phyloP scores from a whole-genome alignment of 805 yeast species.

The Lipomyces yamadae region DNA sequence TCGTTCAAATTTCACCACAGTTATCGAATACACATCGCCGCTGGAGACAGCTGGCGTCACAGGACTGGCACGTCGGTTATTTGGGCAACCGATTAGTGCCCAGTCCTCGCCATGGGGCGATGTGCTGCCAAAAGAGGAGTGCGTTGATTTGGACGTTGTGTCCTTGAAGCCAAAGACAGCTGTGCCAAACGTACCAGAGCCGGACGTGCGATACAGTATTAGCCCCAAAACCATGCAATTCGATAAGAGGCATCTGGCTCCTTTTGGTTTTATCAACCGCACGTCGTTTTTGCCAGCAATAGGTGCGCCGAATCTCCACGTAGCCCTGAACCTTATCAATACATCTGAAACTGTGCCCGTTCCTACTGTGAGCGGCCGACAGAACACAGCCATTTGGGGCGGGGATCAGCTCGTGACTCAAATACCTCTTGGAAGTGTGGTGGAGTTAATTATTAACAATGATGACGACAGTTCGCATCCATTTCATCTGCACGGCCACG shows the following conservation, averaged over 20 bases:
- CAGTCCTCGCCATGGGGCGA: constrained; percentile 17
- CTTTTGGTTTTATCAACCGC: constrained; percentile 48
- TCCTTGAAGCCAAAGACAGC: constrained; percentile 7
- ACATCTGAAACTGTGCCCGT: constrained; percentile 41
- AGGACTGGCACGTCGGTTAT: neutral
- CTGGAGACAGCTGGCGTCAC: neutral
- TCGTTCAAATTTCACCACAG: constrained; percentile 14
- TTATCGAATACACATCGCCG: constrained; percentile 6
- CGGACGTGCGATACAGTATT: constrained; percentile 13
- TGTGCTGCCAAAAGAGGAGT: constrained; percentile 14
- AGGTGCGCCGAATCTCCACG: constrained; percentile 43
- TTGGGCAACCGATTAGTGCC: neutral
- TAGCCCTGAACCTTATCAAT: constrained; percentile 38
- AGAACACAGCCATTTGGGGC: constrained; percentile 71
- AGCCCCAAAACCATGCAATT: constrained; percentile 20
- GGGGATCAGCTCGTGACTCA: constrained; percentile 62
- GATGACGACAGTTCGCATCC: constrained; percentile 81
- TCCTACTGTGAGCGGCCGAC: constrained; percentile 60
- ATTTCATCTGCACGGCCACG: constrained; percentile 80
- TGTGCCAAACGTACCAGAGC: constrained; percentile 15
- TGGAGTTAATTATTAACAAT: constrained; percentile 80
- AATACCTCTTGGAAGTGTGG: constrained; percentile 62
- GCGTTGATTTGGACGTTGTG: constrained; percentile 22
- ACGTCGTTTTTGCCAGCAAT: constrained; percentile 39
- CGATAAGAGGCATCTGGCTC: constrained; percentile 28